Evolutionary conservation across 2,329 filamentous ascomycete species (phyloP).

Genomic region (Trichoderma breve): DNA sequence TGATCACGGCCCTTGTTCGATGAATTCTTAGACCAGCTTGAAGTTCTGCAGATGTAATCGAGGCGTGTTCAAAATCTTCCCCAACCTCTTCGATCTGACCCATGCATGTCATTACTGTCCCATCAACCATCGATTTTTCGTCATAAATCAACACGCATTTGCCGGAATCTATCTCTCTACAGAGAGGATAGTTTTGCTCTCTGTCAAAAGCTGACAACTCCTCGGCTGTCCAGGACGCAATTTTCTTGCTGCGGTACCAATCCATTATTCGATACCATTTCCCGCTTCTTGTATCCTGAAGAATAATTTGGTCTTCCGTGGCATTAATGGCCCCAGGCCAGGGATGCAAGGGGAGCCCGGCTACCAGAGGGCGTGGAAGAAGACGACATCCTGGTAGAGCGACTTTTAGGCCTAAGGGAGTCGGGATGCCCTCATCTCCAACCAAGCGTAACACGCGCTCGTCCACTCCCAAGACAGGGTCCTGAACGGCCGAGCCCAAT

Average conservation of each 20-base stretch:
- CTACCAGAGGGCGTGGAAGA: neutral
- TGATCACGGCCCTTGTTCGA: slow-evolving; percentile 16
- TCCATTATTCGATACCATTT: slow-evolving; percentile 25
- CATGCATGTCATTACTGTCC: slow-evolving; percentile 10
- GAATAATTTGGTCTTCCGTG: slow-evolving; percentile 21
- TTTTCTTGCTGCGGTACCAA: slow-evolving; percentile 25
- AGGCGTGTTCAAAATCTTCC: neutral
- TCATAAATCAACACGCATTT: slow-evolving; percentile 22
- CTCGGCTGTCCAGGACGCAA: slow-evolving; percentile 22
- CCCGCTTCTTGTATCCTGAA: slow-evolving; percentile 17
- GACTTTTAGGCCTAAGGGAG: slow-evolving; percentile 23
- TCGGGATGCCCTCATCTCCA: slow-evolving; percentile 20
- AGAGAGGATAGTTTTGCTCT: slow-evolving; percentile 20
- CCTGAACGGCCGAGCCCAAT: slow-evolving; percentile 22
- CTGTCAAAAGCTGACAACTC: slow-evolving; percentile 21
- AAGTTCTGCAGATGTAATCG: neutral
- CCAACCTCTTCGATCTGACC: slow-evolving; percentile 15
- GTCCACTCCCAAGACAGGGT: slow-evolving; percentile 22
- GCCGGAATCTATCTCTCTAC: slow-evolving; percentile 21
- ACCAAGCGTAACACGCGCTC: slow-evolving; percentile 23
- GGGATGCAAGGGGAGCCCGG: slow-evolving; percentile 20
- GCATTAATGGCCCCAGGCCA: slow-evolving; percentile 21
- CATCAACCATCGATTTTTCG: neutral
- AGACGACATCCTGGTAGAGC: slow-evolving; percentile 21
- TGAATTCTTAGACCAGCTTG: neutral